phyloP scores from a whole-genome alignment of 23 red algal species.

The Chondrus crispus region DNA sequence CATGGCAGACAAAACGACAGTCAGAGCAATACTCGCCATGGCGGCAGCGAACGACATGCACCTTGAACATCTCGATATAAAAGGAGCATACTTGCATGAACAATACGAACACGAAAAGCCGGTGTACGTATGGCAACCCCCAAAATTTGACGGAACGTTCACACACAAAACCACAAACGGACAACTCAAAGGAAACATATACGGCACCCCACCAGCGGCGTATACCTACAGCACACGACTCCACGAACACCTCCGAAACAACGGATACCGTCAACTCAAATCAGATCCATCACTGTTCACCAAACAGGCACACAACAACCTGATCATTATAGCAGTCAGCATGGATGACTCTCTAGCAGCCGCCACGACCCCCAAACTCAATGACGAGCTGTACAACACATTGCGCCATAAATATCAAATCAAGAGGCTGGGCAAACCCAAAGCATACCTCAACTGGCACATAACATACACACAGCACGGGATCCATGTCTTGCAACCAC shows the following conservation, averaged over 20 bases:
- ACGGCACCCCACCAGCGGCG: not conserved
- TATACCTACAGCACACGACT: not conserved
- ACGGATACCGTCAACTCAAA: not conserved
- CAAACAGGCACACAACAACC: not conserved
- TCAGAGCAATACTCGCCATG: not conserved
- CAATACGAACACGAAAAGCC: constrained; percentile 15
- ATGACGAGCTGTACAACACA: not conserved
- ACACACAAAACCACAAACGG: not conserved
- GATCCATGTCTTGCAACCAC: not conserved
- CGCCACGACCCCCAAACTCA: not conserved
- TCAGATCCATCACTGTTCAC: not conserved
- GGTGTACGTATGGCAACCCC: not conserved
- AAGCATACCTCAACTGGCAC: not conserved
- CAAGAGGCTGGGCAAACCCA: not conserved
- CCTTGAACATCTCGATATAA: constrained; percentile 24
- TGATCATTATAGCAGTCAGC: not conserved
- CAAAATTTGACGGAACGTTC: not conserved
- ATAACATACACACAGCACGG: not conserved
- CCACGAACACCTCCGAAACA: not conserved
- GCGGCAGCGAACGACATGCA: not conserved
- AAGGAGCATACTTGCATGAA: constrained; percentile 10
- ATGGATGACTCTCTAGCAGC: not conserved
- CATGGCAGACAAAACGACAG: not conserved
- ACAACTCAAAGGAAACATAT: not conserved
- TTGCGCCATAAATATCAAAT: not conserved